phyloP scores from a whole-genome alignment of 331 rosid species.

The Pyrus hybrid region DNA sequence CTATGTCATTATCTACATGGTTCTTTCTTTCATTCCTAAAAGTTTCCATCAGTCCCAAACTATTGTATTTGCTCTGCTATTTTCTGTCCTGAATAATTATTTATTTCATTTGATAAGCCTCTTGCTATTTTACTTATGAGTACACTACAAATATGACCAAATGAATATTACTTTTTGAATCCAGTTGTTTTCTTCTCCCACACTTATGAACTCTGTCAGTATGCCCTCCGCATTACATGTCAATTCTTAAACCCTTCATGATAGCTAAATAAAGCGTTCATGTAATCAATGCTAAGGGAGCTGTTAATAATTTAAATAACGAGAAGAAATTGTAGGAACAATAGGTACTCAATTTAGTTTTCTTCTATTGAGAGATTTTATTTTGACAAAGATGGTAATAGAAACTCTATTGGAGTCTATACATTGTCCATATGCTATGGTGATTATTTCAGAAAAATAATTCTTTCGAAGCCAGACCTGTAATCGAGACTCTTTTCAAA shows the following conservation, averaged over 20 bases:
- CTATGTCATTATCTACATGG: too few relatives aligned
- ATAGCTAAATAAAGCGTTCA: neutral
- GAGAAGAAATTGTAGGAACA: neutral
- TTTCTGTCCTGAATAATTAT: too few relatives aligned
- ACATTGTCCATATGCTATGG: neutral
- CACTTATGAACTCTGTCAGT: neutral
- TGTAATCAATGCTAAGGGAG: neutral
- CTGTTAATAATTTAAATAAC: neutral
- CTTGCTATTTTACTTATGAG: neutral
- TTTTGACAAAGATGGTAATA: neutral
- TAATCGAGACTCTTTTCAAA: neutral
- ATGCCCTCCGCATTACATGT: neutral
- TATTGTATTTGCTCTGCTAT: too few relatives aligned
- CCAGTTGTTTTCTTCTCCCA: neutral
- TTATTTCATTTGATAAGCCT: too few relatives aligned
- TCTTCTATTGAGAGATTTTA: neutral
- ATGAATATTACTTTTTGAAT: neutral
- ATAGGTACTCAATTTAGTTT: neutral
- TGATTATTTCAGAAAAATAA: neutral
- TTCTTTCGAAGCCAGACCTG: neutral
- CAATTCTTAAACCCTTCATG: neutral
- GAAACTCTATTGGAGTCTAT: neutral
- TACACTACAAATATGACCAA: neutral
- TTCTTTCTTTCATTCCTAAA: too few relatives aligned
- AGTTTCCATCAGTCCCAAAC: too few relatives aligned